Percentiles rank a stretch among this genome's conserved stretches.
phyloP scores from a whole-genome alignment of 208 protist genomes.

The Wallacemonas sp. region DNA sequence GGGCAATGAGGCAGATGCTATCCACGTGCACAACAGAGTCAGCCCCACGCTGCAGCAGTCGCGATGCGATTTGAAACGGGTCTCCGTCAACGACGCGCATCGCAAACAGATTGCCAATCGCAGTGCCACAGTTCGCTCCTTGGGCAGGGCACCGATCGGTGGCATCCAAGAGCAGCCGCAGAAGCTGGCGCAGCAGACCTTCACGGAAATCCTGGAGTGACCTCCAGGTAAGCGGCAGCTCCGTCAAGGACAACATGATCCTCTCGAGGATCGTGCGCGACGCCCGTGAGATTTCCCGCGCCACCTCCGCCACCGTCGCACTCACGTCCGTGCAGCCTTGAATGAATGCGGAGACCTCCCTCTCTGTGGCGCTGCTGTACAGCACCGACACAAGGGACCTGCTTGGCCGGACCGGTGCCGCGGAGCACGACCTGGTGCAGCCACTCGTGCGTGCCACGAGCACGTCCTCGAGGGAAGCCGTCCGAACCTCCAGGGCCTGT shows the following conservation, averaged over 20 bases:
- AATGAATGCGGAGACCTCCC: constrained; percentile 34
- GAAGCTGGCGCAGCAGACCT: constrained; percentile 58
- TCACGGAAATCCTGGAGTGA: constrained; percentile 52
- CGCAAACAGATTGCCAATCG: constrained; percentile 61
- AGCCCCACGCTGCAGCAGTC: constrained; percentile 61
- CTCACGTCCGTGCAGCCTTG: constrained; percentile 21
- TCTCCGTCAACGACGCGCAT: constrained; percentile 60
- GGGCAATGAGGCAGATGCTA: constrained; percentile 74
- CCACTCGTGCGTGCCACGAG: constrained; percentile 31
- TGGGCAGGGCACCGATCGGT: constrained; percentile 29
- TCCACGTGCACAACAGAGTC: constrained; percentile 52
- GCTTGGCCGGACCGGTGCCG: constrained; percentile 10
- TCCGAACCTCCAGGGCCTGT: constrained; percentile 52
- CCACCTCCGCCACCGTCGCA: constrained; percentile 47
- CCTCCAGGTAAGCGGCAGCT: constrained; percentile 31
- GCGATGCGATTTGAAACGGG: constrained; percentile 68
- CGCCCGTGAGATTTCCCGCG: constrained; percentile 45
- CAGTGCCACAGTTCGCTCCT: constrained; percentile 61
- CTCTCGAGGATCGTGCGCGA: constrained; percentile 41
- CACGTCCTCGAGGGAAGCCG: constrained; percentile 55
- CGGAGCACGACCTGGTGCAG: neutral
- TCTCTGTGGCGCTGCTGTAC: constrained; percentile 30
- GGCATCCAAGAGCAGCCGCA: constrained; percentile 51
- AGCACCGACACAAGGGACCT: constrained; percentile 36
- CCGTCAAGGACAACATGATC: constrained; percentile 39